A percentile compares a stretch with the other conserved stretches of the same genome.
Evolutionary conservation across 1,139 yeast species (phyloP).

Genomic region (Saccharomyces hybrid): DNA sequence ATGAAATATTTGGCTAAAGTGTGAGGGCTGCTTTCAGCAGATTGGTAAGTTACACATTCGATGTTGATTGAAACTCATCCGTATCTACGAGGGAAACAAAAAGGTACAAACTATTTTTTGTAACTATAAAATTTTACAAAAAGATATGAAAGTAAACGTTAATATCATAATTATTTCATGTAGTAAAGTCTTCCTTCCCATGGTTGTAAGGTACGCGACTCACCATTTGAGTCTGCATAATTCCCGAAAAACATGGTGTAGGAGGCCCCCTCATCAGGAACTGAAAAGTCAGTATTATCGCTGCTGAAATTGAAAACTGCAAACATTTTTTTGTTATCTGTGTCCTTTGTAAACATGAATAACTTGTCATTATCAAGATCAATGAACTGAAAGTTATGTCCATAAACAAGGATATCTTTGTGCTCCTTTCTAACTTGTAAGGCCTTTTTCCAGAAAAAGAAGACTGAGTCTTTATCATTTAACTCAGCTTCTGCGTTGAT

Average conservation of each 20-base stretch:
- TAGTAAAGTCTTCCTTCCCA: background rate
- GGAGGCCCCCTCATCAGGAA: background rate
- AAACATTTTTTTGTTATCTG: background rate
- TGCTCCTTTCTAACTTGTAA: background rate
- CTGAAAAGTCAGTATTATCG: background rate
- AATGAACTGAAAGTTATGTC: background rate
- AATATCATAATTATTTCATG: no score
- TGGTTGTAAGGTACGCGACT: background rate
- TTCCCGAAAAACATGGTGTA: background rate
- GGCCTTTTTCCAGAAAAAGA: background rate
- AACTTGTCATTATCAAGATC: background rate
- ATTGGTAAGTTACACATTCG: no score
- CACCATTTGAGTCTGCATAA: background rate
- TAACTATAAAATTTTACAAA: no score
- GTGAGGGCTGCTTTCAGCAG: no score
- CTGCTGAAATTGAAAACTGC: background rate
- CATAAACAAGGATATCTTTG: background rate
- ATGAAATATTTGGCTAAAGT: no score
- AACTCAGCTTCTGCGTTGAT: background rate
- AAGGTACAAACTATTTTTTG: no score
- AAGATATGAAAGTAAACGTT: no score
- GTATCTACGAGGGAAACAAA: no score
- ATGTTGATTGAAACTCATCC: no score
- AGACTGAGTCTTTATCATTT: background rate
- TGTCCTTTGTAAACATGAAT: background rate